Percentiles rank a stretch among this genome's conserved stretches.
These are phyloP conservation scores for Penicillium dipodomyicola DNA, from an alignment of 495 filamentous ascomycete species.

Conservation along the genomic window DNA sequence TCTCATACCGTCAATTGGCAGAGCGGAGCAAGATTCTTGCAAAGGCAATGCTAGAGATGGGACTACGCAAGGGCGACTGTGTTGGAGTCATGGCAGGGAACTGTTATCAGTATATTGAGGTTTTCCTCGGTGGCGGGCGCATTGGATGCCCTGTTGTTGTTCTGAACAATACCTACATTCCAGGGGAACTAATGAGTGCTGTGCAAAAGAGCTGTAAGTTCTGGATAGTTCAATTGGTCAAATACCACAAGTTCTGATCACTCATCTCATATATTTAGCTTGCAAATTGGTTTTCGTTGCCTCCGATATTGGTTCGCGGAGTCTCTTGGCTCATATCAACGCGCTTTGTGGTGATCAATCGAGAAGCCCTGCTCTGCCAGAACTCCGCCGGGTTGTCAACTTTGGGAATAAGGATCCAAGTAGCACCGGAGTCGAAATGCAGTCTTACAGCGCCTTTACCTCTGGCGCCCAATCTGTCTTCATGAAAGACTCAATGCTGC, in stretches of 20 bases:
- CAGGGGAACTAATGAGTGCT: slow-evolving; percentile 22
- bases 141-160: slow-evolving; percentile 30
- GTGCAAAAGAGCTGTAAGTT: slow-evolving; percentile 19
- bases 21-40: slow-evolving; percentile 20
- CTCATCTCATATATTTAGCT: background rate
- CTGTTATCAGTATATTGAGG: slow-evolving; percentile 26
- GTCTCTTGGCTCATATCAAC: too few species aligned
- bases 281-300: background rate
- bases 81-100: slow-evolving; percentile 31
- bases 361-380: too few species aligned
- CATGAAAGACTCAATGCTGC: too few species aligned
- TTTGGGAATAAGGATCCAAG: too few species aligned
- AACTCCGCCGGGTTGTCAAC: too few species aligned
- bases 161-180: slow-evolving; percentile 29
- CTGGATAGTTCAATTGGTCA: too few species aligned
- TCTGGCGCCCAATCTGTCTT: too few species aligned
- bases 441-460: too few species aligned
- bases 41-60: slow-evolving; percentile 21
- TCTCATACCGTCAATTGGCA: slow-evolving; percentile 24
- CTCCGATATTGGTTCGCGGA: too few species aligned
- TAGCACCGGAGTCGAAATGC: too few species aligned
- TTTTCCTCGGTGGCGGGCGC: slow-evolving; percentile 22
- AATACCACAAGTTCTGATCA: too few species aligned
- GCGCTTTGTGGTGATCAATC: too few species aligned
- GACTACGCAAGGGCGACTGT: slow-evolving; percentile 23